Conservation (phyloP, 2,329 filamentous ascomycete species). For the Penicillium sp. region DNA sequence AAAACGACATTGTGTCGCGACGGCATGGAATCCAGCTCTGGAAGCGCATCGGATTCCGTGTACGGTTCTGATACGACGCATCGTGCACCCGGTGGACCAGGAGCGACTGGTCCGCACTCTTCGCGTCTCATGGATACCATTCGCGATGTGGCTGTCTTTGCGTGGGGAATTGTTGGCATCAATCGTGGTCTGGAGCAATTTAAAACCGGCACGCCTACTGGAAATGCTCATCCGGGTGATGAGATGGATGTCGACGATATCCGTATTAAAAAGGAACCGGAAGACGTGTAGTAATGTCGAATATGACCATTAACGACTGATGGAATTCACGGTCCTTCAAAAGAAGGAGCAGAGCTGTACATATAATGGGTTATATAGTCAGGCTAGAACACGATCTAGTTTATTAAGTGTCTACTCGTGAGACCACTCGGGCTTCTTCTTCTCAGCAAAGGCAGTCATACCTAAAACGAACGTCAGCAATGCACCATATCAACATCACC, state of each 20-base stretch:
- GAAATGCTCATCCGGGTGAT: constrained; percentile 45
- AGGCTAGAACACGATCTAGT: background rate
- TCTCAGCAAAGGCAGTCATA: constrained; percentile 92
- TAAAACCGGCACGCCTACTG: constrained; percentile 61
- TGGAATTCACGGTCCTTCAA: no score
- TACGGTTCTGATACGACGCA: background rate
- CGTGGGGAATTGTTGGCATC: constrained; percentile 55
- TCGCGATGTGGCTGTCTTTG: constrained; percentile 83
- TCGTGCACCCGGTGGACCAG: background rate
- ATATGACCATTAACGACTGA: no score
- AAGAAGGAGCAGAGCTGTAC: no score
- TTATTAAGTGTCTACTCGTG: constrained; percentile 60
- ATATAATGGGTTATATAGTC: no score
- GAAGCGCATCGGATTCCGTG: background rate
- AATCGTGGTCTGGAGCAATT: constrained; percentile 72
- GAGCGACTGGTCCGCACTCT: constrained; percentile 52
- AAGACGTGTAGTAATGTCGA: background rate
- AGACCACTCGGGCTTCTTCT: constrained; percentile 89
- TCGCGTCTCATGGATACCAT: constrained; percentile 74
- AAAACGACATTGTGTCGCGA: constrained; percentile 22
- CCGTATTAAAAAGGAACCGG: constrained; percentile 1
- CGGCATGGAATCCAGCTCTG: constrained; percentile 47
- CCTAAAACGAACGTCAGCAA: constrained; percentile 39
- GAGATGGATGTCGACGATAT: constrained; percentile 5
- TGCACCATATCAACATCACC: background rate